Conservation (phyloP, 2,329 filamentous ascomycete species). For the Neofusicoccum sp. region DNA sequence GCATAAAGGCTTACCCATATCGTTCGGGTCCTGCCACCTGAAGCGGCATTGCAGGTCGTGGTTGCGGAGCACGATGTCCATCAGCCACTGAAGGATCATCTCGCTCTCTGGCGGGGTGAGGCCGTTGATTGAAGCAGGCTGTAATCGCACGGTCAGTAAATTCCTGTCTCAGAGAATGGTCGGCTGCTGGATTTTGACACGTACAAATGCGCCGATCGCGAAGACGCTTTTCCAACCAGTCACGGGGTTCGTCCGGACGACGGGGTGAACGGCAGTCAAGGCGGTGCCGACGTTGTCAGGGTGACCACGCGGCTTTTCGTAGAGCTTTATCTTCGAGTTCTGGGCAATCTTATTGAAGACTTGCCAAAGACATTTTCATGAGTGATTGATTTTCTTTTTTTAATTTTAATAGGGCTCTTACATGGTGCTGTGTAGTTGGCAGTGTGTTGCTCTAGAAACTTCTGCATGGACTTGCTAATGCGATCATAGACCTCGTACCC, state of each 20-base stretch:
- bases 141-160: neutral
- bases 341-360: constrained; percentile 45
- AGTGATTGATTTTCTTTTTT: too few species aligned
- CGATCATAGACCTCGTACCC: constrained; percentile 53
- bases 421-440: constrained; percentile 51
- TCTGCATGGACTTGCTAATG: constrained; percentile 50
- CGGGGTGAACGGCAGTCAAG: constrained; percentile 56
- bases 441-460: constrained; percentile 51
- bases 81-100: constrained; percentile 51
- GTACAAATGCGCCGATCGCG: constrained; percentile 39
- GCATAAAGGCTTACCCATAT: constrained; percentile 2
- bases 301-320: constrained; percentile 52
- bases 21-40: constrained; percentile 42
- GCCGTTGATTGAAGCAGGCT: constrained; percentile 7
- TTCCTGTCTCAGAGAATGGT: neutral
- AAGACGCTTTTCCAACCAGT: constrained; percentile 64
- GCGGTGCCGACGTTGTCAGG: constrained; percentile 58
- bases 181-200: constrained; percentile 18
- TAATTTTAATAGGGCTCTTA: constrained; percentile 18
- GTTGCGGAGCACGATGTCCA: constrained; percentile 55
- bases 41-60: constrained; percentile 61
- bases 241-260: constrained; percentile 64
- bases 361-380: neutral
- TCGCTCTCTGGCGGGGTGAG: constrained; percentile 1
- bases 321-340: constrained; percentile 46